A percentile compares a stretch with the other conserved stretches of the same genome.
Conservation (phyloP, 129 eudicot genomes). For the Chrysanthemum seticuspe region DNA sequence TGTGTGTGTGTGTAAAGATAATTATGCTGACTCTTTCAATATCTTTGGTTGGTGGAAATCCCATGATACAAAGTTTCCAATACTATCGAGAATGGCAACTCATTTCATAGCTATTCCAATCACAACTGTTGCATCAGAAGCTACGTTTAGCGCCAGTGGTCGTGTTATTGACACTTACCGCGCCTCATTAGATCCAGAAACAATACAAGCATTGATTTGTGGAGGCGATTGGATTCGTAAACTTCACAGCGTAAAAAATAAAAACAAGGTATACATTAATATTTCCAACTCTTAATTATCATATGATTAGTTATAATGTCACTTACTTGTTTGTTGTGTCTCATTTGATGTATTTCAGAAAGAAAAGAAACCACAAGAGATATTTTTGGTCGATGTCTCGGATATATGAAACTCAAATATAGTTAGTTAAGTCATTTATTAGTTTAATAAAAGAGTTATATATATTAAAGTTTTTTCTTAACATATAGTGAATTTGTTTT, state of each 20-base stretch:
- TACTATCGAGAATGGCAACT: slow-evolving; percentile 8
- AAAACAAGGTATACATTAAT: not conserved
- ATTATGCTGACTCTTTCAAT: not conserved
- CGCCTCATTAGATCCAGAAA: not conserved
- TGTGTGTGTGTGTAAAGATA: not conserved
- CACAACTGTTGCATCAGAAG: slow-evolving; percentile 10
- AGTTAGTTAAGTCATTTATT: not conserved
- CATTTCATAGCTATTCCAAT: slow-evolving; percentile 24
- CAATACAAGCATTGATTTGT: not conserved
- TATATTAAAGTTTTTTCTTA: not conserved
- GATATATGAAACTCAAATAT: not conserved
- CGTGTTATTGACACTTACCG: not conserved
- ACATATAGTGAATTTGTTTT: not conserved
- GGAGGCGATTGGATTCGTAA: slow-evolving; percentile 4
- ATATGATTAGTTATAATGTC: not conserved
- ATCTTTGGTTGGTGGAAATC: slow-evolving; percentile 10
- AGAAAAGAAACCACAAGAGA: not conserved
- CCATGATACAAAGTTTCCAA: not conserved
- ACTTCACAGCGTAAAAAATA: slow-evolving; percentile 7
- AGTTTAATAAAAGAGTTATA: too few relatives aligned
- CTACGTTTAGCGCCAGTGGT: slow-evolving; percentile 22
- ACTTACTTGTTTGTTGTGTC: not conserved
- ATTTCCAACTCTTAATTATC: not conserved
- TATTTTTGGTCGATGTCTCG: not conserved
- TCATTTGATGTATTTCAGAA: not conserved